These are phyloP conservation scores for sorghum (Sorghum bicolor) DNA, from an alignment of 176 grass and related monocot species.

Conservation along the genomic window Sorghum_bicolor_NCBIv3 NC_012871.2:59862001-59862500, in stretches of 20 bases:
- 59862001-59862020: slow-evolving; percentile 81
- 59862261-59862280: slow-evolving; percentile 61
- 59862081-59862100: slow-evolving; percentile 64
- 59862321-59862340: slow-evolving; percentile 65
- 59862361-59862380: background rate
- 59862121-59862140: slow-evolving; percentile 67
- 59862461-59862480: slow-evolving; percentile 10
- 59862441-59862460: background rate
- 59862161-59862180: slow-evolving; percentile 97
- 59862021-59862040: slow-evolving; percentile 94
- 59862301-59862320: slow-evolving; percentile 99
- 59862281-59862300: slow-evolving; percentile 97
- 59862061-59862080: slow-evolving; percentile 79
- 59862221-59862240: slow-evolving; percentile 98
- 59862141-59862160: slow-evolving; percentile 70
- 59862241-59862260: slow-evolving; percentile 85
- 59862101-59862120: slow-evolving; percentile 84
- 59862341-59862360: background rate
- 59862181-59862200: slow-evolving; percentile 90
- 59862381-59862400: no score
- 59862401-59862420: no score
- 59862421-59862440: background rate
- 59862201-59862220: slow-evolving; percentile 96
- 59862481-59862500: slow-evolving; percentile 1
- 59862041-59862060: slow-evolving; percentile 87